Evolutionary conservation across 2,329 filamentous ascomycete genomes (phyloP), one percentile per base, ranked within the genome.

Genomic region (Talaromyces amestolkiae): DNA sequence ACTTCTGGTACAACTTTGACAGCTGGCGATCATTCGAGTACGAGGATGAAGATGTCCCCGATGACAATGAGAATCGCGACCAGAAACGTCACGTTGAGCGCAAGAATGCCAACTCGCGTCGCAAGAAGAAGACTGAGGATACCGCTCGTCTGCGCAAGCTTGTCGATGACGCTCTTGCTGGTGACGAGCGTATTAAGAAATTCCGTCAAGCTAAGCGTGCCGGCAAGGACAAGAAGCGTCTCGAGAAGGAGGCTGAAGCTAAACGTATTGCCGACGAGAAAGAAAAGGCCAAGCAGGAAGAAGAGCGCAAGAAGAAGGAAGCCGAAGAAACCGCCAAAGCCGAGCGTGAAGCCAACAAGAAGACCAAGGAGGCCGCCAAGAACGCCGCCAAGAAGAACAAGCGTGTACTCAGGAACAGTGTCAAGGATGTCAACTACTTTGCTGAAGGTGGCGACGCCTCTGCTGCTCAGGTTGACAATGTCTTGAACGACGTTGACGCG

Each of bases 381-480:
- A 97, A 93, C 76, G 95, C 95, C 15, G 91, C 95, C 74, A 99
- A 99, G 91, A 99, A 99, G 91, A 99, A 99, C 87, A 97, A 97
- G 87, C 92, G 95, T 84, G 91, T 98, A 58, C 89, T 99, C 73
- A 93, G 96, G 80, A 89, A 88, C 68, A 93, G 91, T 70, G 91
- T 94, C 81, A 99, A 99, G 86, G 95, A 99, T 71, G 93, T 91
- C 74, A 97, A 97, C 85, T 99, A 99, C 88, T 97, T 99, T 79
- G 85, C 84, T 65, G 83, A 83, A 22, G 82, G 85, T 53, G 90
- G 89, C 63, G 90, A 93, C 67, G 82, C 89, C 31, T 86, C 90
- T n/a, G 84, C 91, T 15, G 82, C 87, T 11, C 87, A 92, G 76
- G 92, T 99, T 71, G 93, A 98, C 75, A 82, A 84, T 37, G 92